Evolutionary conservation across 179 eudicot species (phyloP).

Genomic region (Spergularia azorica): DNA sequence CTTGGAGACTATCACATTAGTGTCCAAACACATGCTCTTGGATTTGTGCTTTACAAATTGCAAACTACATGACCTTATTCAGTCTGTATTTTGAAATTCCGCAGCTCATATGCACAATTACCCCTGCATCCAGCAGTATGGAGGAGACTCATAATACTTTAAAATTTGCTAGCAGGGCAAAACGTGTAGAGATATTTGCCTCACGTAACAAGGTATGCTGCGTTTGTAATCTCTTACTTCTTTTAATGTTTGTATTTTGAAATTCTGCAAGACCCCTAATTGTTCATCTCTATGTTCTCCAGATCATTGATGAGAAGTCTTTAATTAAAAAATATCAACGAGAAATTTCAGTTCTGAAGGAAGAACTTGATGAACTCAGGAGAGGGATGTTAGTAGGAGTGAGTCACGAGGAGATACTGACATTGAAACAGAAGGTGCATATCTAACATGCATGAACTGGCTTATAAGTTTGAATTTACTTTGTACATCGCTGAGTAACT

Average conservation of each 20-base stretch:
- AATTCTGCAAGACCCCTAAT: background rate
- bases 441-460: background rate
- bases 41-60: background rate
- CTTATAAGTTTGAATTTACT: constrained; percentile 5
- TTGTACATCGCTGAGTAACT: background rate
- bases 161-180: constrained; percentile 98
- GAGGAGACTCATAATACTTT: constrained; percentile 99
- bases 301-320: constrained; percentile 99
- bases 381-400: constrained; percentile 94
- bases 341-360: constrained; percentile 80
- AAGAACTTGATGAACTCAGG: constrained; percentile 91
- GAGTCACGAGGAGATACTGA: constrained; percentile 89
- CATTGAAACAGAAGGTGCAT: constrained; percentile 77
- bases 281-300: constrained; percentile 20
- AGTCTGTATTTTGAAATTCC: constrained; percentile 14
- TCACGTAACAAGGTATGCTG: constrained; percentile 81
- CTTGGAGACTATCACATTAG: background rate
- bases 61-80: background rate
- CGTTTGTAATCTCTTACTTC: background rate
- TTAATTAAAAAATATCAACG: constrained; percentile 94
- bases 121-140: constrained; percentile 98
- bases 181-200: constrained; percentile 92
- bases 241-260: background rate
- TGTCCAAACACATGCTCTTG: background rate
- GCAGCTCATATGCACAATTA: constrained; percentile 97